phyloP scores from a whole-genome alignment of 768 basidiomycete species.

The Lactarius tabidus region DNA sequence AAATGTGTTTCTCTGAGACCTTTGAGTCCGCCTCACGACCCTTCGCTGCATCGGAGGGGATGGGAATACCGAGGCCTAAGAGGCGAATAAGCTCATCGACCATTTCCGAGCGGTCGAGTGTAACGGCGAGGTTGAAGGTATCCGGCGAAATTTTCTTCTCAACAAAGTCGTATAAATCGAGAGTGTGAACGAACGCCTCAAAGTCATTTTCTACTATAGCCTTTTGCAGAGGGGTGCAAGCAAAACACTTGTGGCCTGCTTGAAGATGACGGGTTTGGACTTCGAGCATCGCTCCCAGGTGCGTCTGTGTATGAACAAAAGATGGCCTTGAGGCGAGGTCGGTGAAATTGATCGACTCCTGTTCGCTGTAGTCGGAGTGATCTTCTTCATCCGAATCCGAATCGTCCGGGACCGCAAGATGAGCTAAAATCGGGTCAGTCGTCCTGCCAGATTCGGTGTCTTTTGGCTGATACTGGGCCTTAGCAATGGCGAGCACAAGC shows the following conservation, averaged over 20 bases:
- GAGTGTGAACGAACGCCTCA: conserved; percentile 47
- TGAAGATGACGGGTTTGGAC: neutral
- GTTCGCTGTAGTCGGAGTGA: conserved; percentile 34
- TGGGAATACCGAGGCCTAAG: conserved; percentile 37
- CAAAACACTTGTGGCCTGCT: neutral
- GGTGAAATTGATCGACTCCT: conserved; percentile 44
- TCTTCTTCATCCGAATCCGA: conserved; percentile 22
- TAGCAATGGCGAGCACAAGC: conserved; percentile 54
- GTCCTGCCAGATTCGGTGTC: conserved; percentile 33
- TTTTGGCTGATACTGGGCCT: conserved; percentile 47
- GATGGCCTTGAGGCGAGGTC: conserved; percentile 52
- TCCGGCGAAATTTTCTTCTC: conserved; percentile 29
- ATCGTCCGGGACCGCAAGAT: conserved; percentile 5
- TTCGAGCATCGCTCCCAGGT: conserved; percentile 40
- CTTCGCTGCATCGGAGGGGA: conserved; percentile 30
- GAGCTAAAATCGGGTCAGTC: neutral
- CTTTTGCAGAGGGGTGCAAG: conserved; percentile 32
- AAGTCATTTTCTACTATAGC: conserved; percentile 45
- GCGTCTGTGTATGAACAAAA: conserved; percentile 37
- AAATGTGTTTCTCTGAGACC: conserved; percentile 36
- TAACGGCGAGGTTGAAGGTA: conserved; percentile 24
- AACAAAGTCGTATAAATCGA: conserved; percentile 43
- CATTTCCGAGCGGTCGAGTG: conserved; percentile 47
- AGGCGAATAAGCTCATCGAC: conserved; percentile 55
- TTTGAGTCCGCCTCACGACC: conserved; percentile 32